Percentiles rank a stretch among this genome's conserved stretches.
phyloP scores from a whole-genome alignment of 306 rosid species.

The Rosa chinensis region DNA sequence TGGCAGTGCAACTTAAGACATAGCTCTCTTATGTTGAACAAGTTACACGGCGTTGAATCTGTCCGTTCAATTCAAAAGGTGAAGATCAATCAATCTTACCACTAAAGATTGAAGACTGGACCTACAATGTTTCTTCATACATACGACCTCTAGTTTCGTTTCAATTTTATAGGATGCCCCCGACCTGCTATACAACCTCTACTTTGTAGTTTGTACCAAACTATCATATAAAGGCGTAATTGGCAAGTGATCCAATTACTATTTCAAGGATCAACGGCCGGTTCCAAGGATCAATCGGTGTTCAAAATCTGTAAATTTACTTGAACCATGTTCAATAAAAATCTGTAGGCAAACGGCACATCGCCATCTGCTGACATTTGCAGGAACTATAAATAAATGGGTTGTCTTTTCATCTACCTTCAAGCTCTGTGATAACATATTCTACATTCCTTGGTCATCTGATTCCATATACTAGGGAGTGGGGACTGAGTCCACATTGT shows the following conservation, averaged over 20 bases:
- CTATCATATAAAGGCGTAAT: neutral
- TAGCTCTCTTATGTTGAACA: neutral
- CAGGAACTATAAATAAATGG: neutral
- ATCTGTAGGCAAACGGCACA: neutral
- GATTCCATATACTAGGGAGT: neutral
- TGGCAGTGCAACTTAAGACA: neutral
- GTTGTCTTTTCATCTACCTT: too few species aligned
- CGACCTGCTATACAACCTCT: too few species aligned
- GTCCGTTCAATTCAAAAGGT: neutral
- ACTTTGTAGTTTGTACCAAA: neutral
- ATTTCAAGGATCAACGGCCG: neutral
- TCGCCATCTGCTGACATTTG: neutral
- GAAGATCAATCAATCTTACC: neutral
- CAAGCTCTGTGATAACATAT: neutral
- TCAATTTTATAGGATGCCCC: too few species aligned
- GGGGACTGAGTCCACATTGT: neutral
- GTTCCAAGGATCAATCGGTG: neutral
- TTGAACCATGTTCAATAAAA: neutral
- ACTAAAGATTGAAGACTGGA: neutral
- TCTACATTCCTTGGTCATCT: neutral
- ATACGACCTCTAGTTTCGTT: too few species aligned
- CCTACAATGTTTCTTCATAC: neutral
- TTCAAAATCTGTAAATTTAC: neutral
- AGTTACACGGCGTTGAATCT: slow-evolving; percentile 1
- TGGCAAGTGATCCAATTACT: neutral